Evolutionary conservation across 176 grass and related monocot species (phyloP).

Genomic region (Ampelocalamus luodianensis): DNA sequence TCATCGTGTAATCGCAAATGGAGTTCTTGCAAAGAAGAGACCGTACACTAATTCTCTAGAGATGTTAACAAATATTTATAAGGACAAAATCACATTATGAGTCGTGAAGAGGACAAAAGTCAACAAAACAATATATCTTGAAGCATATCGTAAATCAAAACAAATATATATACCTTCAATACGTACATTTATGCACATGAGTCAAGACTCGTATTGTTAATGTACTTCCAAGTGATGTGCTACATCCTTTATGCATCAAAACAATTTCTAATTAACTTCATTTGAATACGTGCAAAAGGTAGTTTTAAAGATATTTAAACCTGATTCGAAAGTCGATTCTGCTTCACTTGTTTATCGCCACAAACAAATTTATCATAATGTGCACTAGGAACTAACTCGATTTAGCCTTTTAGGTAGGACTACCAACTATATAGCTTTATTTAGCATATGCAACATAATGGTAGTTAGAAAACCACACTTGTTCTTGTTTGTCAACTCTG

Average conservation of each 20-base stretch:
- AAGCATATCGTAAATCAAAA: conserved; percentile 17
- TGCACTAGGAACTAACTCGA: conserved; percentile 9
- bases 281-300: neutral
- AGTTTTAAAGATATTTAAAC: no score
- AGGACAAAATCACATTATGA: neutral
- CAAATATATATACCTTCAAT: neutral
- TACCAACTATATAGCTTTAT: neutral
- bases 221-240: neutral
- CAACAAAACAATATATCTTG: conserved; percentile 19
- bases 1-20: neutral
- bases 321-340: neutral
- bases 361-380: conserved; percentile 6
- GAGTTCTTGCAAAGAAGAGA: neutral
- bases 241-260: neutral
- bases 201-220: neutral
- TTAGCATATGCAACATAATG: no score
- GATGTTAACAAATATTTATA: neutral
- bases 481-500: no score
- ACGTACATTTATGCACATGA: neutral
- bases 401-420: neutral
- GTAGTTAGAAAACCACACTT: no score
- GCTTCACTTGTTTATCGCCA: neutral
- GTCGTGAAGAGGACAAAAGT: neutral
- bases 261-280: neutral
- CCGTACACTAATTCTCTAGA: neutral